Conservation (phyloP, 306 rosid genomes). For the Cicer judaicum region DNA sequence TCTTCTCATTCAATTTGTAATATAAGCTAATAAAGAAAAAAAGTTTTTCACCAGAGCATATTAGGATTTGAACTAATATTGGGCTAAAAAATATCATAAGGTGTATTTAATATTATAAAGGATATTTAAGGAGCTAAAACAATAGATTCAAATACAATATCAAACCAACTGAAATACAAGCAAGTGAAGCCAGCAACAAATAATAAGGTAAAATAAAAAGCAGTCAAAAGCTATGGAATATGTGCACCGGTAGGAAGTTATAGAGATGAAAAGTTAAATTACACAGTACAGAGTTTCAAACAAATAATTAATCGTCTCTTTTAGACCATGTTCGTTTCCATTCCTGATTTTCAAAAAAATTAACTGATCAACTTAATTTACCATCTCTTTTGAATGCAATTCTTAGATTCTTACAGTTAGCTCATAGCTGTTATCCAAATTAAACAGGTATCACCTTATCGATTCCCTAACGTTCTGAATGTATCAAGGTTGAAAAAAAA, state of each 20-base stretch:
- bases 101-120: neutral
- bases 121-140: constrained; percentile 14
- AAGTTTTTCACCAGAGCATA: neutral
- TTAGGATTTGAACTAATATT: neutral
- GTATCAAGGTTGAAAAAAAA: neutral
- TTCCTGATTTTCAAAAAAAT: constrained; percentile 1
- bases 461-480: neutral
- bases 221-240: neutral
- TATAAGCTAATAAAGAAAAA: constrained; percentile 10
- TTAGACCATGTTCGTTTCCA: constrained; percentile 29
- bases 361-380: constrained; percentile 14
- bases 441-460: constrained; percentile 2
- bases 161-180: constrained; percentile 25
- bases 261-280: constrained; percentile 3
- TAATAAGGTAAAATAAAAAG: constrained; percentile 9
- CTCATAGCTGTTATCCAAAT: constrained; percentile 4
- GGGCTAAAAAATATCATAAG: constrained; percentile 6
- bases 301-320: neutral
- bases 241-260: constrained; percentile 8
- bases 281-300: neutral
- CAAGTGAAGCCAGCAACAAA: constrained; percentile 12
- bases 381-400: constrained; percentile 3
- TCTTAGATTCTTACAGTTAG: neutral
- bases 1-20: constrained; percentile 14
- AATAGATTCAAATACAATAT: constrained; percentile 22